These are phyloP conservation scores for Ajuga chamaepitys DNA, from an alignment of 257 asterid genomes.

Conservation along the genomic window DNA sequence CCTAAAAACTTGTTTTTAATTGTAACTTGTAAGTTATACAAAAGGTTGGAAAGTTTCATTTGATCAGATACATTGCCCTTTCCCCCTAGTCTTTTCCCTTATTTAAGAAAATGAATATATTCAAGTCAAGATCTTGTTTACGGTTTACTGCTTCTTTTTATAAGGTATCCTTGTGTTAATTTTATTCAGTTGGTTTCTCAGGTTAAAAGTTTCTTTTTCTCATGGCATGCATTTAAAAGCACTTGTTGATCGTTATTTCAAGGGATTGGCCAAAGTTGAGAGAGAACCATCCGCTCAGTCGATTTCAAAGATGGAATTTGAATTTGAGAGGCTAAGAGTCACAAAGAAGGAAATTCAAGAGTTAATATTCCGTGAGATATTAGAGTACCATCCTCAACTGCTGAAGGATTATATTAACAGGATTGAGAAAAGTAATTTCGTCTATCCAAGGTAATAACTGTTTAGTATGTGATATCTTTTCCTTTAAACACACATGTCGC, in stretches of 20 bases:
- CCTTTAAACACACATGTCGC: not conserved
- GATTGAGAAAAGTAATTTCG: slow-evolving; percentile 58
- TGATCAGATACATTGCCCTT: not conserved
- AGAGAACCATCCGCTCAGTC: slow-evolving; percentile 83
- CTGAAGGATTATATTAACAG: slow-evolving; percentile 74
- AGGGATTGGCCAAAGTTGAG: slow-evolving; percentile 63
- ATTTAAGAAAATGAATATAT: not conserved
- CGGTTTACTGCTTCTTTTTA: not conserved
- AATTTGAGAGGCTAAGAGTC: slow-evolving; percentile 78
- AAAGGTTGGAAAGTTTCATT: not conserved
- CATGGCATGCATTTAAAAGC: slow-evolving; percentile 57
- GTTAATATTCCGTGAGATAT: slow-evolving; percentile 72
- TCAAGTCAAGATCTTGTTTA: not conserved
- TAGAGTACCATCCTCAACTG: slow-evolving; percentile 85
- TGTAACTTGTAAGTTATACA: not conserved
- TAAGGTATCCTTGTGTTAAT: not conserved
- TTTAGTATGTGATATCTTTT: not conserved
- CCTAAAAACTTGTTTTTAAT: not conserved
- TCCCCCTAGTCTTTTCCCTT: not conserved
- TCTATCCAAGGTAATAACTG: slow-evolving; percentile 62
- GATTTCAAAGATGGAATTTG: slow-evolving; percentile 78
- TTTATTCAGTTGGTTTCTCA: slow-evolving; percentile 1
- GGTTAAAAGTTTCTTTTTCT: not conserved
- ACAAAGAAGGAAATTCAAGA: slow-evolving; percentile 80
- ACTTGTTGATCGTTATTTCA: slow-evolving; percentile 74